A percentile compares a stretch with the other conserved stretches of the same genome.
These are phyloP conservation scores for Tephrocybe sp. DNA, from an alignment of 768 basidiomycete genomes.

Conservation along the genomic window DNA sequence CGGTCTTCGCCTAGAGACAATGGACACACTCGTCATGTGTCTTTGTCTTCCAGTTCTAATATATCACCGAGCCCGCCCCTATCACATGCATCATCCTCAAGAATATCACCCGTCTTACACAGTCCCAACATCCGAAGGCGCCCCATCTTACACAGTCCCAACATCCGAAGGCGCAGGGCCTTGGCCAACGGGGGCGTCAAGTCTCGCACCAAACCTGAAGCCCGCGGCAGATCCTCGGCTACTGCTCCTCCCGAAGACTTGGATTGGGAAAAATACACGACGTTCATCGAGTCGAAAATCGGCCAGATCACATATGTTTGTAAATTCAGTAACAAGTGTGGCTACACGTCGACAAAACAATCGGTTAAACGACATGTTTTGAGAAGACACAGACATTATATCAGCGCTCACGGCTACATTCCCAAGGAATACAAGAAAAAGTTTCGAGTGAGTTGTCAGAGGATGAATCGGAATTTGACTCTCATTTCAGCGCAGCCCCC, in stretches of 20 bases:
- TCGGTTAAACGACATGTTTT: slow-evolving; percentile 68
- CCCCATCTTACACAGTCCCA: background rate
- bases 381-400: slow-evolving; percentile 59
- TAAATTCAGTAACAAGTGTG: slow-evolving; percentile 27
- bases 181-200: background rate
- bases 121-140: background rate
- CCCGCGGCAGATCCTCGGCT: background rate
- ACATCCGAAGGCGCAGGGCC: background rate
- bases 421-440: slow-evolving; percentile 44
- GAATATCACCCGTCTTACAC: background rate
- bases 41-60: background rate
- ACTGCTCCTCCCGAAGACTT: background rate
- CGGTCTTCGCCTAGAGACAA: background rate
- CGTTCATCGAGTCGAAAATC: slow-evolving; percentile 13
- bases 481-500: slow-evolving; percentile 1
- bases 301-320: slow-evolving; percentile 24
- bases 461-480: background rate
- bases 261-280: slow-evolving; percentile 22
- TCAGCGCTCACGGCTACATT: slow-evolving; percentile 47
- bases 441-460: slow-evolving; percentile 25
- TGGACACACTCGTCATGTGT: background rate
- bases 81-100: background rate
- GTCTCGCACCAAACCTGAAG: background rate
- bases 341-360: slow-evolving; percentile 47
- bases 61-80: background rate